A percentile compares a stretch with the other conserved stretches of the same genome.
phyloP scores from a whole-genome alignment of 495 filamentous ascomycete genomes.

The Daldinia caldariorum region DNA sequence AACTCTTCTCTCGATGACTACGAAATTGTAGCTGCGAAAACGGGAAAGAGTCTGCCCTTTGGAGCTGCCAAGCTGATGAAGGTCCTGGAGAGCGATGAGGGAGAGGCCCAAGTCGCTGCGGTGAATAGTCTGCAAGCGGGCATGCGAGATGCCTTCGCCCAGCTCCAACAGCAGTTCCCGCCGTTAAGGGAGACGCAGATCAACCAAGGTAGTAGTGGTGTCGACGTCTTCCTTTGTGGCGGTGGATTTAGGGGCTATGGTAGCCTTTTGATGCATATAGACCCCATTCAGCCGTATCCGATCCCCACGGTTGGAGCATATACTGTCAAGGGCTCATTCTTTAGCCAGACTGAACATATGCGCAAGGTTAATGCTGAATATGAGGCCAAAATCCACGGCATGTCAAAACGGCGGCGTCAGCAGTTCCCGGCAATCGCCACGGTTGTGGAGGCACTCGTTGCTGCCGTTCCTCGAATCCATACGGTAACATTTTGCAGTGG shows the following conservation, averaged over 20 bases:
- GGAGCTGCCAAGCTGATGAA: slow-evolving; percentile 84
- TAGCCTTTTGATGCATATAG: slow-evolving; percentile 79
- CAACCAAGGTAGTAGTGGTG: slow-evolving; percentile 60
- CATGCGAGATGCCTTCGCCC: slow-evolving; percentile 71
- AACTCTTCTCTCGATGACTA: slow-evolving; percentile 60
- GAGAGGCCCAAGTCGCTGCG: slow-evolving; percentile 58
- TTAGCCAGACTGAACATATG: slow-evolving; percentile 69
- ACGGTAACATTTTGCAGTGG: slow-evolving; percentile 84
- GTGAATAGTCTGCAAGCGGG: slow-evolving; percentile 65
- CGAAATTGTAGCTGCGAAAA: slow-evolving; percentile 58
- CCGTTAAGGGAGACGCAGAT: slow-evolving; percentile 59
- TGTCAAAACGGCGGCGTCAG: slow-evolving; percentile 79
- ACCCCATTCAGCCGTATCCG: slow-evolving; percentile 77
- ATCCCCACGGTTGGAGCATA: slow-evolving; percentile 89
- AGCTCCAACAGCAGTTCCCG: slow-evolving; percentile 65
- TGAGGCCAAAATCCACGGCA: slow-evolving; percentile 74
- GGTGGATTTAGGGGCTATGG: slow-evolving; percentile 94
- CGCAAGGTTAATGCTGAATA: slow-evolving; percentile 63
- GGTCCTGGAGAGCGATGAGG: slow-evolving; percentile 59
- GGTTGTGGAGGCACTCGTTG: slow-evolving; percentile 75
- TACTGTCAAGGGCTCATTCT: slow-evolving; percentile 66
- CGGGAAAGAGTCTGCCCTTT: slow-evolving; percentile 74
- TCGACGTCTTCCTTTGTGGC: slow-evolving; percentile 85
- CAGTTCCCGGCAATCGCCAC: slow-evolving; percentile 88
- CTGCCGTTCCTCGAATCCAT: slow-evolving; percentile 74